phyloP scores from a whole-genome alignment of 805 yeast species.

The Ogataea minuta region DNA sequence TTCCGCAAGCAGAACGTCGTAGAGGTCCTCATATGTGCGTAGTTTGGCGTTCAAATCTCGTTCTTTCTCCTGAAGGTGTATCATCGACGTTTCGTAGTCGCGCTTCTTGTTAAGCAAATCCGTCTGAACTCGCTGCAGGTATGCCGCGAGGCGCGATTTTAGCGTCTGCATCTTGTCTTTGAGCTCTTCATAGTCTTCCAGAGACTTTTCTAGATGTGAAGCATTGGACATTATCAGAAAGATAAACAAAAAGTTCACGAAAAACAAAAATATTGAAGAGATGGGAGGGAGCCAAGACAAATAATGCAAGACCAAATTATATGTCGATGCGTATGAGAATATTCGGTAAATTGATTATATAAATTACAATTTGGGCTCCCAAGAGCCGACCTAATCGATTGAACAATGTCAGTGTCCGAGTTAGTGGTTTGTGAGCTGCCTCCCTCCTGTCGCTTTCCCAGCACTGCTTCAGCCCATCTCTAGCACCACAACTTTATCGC shows the following conservation, averaged over 20 bases:
- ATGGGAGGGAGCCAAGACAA: too few species aligned
- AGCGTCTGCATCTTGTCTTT: conserved; percentile 25
- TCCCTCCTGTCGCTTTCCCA: too few species aligned
- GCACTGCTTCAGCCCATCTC: too few species aligned
- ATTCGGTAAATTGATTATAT: too few species aligned
- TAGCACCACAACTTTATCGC: too few species aligned
- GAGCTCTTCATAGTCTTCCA: conserved; percentile 23
- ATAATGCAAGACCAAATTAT: too few species aligned
- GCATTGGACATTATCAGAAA: conserved; percentile 15
- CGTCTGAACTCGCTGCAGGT: conserved; percentile 16
- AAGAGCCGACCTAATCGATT: too few species aligned
- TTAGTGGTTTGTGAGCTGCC: too few species aligned
- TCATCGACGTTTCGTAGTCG: conserved; percentile 22
- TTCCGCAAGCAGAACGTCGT: conserved; percentile 22
- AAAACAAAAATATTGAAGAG: too few species aligned
- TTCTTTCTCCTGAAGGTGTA: conserved; percentile 24
- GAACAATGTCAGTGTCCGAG: too few species aligned
- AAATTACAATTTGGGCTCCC: too few species aligned
- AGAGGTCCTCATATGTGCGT: conserved; percentile 15
- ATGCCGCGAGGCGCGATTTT: conserved; percentile 14
- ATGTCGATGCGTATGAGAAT: too few species aligned
- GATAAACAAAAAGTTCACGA: conserved; percentile 5
- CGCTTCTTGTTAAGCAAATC: conserved; percentile 24
- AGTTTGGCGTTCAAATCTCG: conserved; percentile 21
- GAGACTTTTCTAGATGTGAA: conserved; percentile 18